These are phyloP conservation scores for Chlamydomonas reinhardtii DNA, from an alignment of 163 green algal species.

Conservation along the genomic window DNA sequence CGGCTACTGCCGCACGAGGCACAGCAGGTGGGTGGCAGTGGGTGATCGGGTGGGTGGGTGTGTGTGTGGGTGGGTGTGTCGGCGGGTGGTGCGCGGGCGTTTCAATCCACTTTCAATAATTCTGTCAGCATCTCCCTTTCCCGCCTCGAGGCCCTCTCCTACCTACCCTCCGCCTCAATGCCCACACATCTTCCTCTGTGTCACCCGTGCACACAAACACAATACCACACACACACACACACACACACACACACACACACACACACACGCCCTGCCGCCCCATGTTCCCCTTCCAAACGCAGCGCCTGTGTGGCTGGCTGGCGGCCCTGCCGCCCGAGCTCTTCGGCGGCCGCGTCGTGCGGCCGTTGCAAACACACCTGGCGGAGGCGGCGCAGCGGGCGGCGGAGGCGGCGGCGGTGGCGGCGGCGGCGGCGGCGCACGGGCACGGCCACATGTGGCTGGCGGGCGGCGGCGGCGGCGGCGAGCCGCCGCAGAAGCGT, in stretches of 20 bases:
- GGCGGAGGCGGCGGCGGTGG: slow-evolving; percentile 17
- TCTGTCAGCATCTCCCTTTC: no score
- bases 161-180: no score
- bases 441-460: neutral
- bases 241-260: neutral
- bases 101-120: no score
- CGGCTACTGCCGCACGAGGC: neutral
- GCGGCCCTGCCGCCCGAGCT: slow-evolving; percentile 63
- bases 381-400: slow-evolving; percentile 34
- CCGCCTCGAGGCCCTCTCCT: no score
- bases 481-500: neutral
- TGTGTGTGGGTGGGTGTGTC: no score
- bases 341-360: slow-evolving; percentile 68
- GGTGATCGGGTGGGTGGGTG: neutral
- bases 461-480: no score
- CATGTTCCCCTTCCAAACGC: no score
- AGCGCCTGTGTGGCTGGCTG: slow-evolving; percentile 60
- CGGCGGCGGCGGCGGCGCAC: slow-evolving; percentile 4
- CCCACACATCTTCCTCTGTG: no score
- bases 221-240: no score
- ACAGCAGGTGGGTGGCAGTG: neutral
- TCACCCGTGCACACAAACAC: no score
- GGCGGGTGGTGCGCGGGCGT: no score
- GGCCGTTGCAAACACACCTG: slow-evolving; percentile 74
- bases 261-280: no score